Evolutionary conservation across 2,329 filamentous ascomycete species (phyloP).

Genomic region (Lachnellula occidentalis): DNA sequence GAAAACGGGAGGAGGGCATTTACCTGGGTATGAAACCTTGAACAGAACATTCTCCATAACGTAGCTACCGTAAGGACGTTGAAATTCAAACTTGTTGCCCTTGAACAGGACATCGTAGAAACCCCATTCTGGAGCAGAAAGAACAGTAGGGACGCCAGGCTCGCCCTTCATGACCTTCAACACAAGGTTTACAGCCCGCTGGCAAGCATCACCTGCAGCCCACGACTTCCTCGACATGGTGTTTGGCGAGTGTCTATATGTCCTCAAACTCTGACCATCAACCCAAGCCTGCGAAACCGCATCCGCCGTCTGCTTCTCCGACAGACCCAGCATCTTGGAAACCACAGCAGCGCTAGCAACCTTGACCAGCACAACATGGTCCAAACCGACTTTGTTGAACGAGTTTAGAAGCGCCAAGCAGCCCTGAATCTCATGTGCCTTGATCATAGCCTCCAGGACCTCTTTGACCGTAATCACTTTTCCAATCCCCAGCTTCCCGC

Average conservation of each 20-base stretch:
- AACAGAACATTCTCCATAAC: constrained; percentile 99
- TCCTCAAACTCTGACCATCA: constrained; percentile 91
- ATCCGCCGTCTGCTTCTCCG: constrained; percentile 85
- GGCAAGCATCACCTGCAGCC: constrained; percentile 97
- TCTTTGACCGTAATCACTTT: constrained; percentile 86
- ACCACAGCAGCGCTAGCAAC: constrained; percentile 92
- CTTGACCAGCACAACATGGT: constrained; percentile 98
- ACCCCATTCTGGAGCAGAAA: constrained; percentile 90
- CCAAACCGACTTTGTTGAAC: constrained; percentile 96
- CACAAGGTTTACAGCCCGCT: constrained; percentile 85
- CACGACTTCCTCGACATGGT: constrained; percentile 99
- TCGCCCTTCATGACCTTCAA: constrained; percentile 91
- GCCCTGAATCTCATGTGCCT: constrained; percentile 98
- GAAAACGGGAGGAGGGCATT: constrained; percentile 26
- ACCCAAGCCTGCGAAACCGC: constrained; percentile 97
- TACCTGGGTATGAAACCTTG: constrained; percentile 97
- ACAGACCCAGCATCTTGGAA: constrained; percentile 88
- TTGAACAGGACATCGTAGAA: constrained; percentile 99
- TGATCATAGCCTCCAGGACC: constrained; percentile 95
- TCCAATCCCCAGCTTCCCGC: constrained; percentile 75
- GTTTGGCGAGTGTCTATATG: constrained; percentile 95
- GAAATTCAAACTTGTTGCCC: constrained; percentile 93
- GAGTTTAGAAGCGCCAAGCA: constrained; percentile 96
- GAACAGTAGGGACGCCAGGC: constrained; percentile 82
- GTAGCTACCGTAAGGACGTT: constrained; percentile 93